phyloP scores from a whole-genome alignment of 208 protist genomes.

The Leishmania martiniquensis region DNA sequence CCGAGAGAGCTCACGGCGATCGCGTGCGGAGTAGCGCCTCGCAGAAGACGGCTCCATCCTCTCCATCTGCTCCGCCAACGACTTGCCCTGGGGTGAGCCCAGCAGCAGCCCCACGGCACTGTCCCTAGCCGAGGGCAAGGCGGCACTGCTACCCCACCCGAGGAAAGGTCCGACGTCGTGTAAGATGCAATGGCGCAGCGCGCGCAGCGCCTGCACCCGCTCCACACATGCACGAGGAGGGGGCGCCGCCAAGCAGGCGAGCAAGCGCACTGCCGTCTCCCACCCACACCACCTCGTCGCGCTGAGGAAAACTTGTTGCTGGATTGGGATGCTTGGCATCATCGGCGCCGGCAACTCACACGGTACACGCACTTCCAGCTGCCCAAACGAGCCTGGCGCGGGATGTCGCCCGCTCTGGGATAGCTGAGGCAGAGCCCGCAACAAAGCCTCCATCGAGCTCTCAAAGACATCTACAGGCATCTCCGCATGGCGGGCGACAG shows the following conservation, averaged over 20 bases:
- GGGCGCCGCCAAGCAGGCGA: constrained; percentile 16
- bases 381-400: background rate
- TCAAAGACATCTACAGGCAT: constrained; percentile 18
- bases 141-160: background rate
- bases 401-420: background rate
- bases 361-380: background rate
- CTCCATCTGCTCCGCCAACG: constrained; percentile 18
- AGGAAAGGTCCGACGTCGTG: constrained; percentile 24
- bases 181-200: constrained; percentile 17
- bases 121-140: background rate
- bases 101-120: background rate
- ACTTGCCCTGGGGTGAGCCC: background rate
- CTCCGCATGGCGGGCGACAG: constrained; percentile 25
- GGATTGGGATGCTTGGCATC: background rate
- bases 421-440: constrained; percentile 1
- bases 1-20: constrained; percentile 23
- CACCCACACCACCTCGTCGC: constrained; percentile 30
- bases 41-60: background rate
- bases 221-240: constrained; percentile 3
- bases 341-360: background rate
- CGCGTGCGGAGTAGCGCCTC: constrained; percentile 20
- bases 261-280: constrained; percentile 23
- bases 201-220: constrained; percentile 11
- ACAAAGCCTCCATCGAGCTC: background rate
- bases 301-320: constrained; percentile 24